Percentiles rank a stretch among this genome's conserved stretches.
Conservation (phyloP, 1,139 yeast species). For the Hanseniaspora gamundiae region DNA sequence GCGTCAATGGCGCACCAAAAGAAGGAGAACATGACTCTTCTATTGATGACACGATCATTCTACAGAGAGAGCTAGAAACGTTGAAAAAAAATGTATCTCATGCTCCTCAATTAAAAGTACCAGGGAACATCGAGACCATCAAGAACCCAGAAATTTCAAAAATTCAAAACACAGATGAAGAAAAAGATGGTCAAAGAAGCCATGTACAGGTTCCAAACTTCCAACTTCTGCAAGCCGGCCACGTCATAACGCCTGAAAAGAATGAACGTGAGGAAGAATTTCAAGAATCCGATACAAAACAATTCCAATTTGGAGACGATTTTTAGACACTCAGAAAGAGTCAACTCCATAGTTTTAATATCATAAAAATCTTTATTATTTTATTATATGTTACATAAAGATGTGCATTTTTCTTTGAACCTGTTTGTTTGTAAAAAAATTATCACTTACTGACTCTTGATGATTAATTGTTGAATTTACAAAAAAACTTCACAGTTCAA, state of each 20-base stretch:
- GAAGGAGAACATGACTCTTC: constrained; percentile 4
- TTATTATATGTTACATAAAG: not conserved
- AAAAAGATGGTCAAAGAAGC: not conserved
- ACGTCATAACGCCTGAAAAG: constrained; percentile 15
- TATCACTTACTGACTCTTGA: no score
- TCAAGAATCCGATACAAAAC: constrained; percentile 10
- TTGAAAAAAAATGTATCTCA: not conserved
- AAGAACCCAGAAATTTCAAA: not conserved
- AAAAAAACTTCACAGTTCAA: constrained; percentile 77
- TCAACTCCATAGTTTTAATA: no score
- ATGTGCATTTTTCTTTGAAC: no score
- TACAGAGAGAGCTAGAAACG: not conserved
- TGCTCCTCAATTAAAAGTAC: not conserved
- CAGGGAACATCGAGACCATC: no score
- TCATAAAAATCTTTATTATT: no score
- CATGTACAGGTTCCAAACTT: constrained; percentile 12
- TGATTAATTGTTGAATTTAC: constrained; percentile 28
- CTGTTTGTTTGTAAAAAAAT: no score
- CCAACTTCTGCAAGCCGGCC: constrained; percentile 21
- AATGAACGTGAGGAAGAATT: constrained; percentile 15
- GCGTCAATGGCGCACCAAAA: constrained; percentile 1
- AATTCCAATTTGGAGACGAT: constrained; percentile 6
- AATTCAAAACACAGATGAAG: constrained; percentile 1
- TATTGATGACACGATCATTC: constrained; percentile 1
- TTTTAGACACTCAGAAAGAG: not conserved